Evolutionary conservation across 108 stramenopile species (phyloP).

Genomic region (Skeletonema grethae): DNA sequence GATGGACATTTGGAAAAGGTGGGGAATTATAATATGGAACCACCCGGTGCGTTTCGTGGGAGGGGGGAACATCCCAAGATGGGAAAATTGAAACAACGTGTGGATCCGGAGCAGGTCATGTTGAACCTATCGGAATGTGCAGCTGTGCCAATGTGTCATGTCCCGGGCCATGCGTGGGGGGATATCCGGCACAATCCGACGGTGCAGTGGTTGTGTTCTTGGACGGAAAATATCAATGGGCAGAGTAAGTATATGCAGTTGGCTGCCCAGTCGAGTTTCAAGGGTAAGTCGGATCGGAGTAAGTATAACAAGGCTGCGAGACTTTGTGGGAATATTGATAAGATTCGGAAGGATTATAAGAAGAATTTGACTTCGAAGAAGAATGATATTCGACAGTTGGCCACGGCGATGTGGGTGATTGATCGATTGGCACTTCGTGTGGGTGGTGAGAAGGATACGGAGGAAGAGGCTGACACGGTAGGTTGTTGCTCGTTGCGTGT

Average conservation of each 20-base stretch:
- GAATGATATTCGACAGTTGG: conserved; percentile 84
- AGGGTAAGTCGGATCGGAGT: conserved; percentile 96
- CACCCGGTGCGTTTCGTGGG: conserved; percentile 97
- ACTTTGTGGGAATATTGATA: conserved; percentile 95
- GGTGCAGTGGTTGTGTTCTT: conserved; percentile 97
- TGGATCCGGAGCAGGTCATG: conserved; percentile 88
- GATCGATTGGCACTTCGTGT: conserved; percentile 99
- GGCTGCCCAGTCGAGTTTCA: conserved; percentile 96
- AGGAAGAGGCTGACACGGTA: conserved; percentile 99
- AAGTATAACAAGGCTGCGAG: conserved; percentile 98
- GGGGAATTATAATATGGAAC: conserved; percentile 94
- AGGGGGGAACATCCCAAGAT: conserved; percentile 99
- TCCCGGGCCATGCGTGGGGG: conserved; percentile 98
- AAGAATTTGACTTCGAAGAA: conserved; percentile 84
- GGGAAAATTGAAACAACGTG: conserved; percentile 95
- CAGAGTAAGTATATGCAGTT: conserved; percentile 99
- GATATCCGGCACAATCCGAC: conserved; percentile 94
- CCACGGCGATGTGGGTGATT: conserved; percentile 99
- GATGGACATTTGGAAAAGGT: conserved; percentile 98
- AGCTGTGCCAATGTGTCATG: conserved; percentile 84
- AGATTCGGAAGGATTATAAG: conserved; percentile 92
- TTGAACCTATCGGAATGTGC: conserved; percentile 87
- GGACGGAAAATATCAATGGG: conserved; percentile 97
- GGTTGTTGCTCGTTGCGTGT: conserved; percentile 99
- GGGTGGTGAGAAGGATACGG: conserved; percentile 99